A percentile compares a stretch with the other conserved stretches of the same genome.
Evolutionary conservation across 805 yeast genomes (phyloP).

Genomic region (Suhomyces pyralidae): DNA sequence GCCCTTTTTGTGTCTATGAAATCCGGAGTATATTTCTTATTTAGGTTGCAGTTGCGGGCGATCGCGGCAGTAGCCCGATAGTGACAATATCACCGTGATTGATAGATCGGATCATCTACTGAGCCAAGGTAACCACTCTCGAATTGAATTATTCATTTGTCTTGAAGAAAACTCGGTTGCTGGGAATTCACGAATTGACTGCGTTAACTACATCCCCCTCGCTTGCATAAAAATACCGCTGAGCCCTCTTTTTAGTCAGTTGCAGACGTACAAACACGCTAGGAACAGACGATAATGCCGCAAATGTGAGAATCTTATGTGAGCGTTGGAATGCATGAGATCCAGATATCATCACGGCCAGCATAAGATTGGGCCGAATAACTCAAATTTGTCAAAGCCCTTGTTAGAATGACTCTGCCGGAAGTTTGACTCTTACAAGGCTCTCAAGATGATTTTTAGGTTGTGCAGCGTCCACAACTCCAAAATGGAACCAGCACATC

Average conservation of each 20-base stretch:
- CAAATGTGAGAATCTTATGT: background rate
- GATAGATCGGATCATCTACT: background rate
- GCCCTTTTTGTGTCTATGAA: background rate
- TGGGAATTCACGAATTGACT: background rate
- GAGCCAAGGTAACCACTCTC: background rate
- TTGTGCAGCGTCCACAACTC: background rate
- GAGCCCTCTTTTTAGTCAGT: background rate
- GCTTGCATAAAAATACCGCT: background rate
- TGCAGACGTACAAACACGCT: background rate
- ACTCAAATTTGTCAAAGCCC: background rate
- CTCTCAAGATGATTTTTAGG: background rate
- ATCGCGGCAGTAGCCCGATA: background rate
- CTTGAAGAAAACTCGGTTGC: background rate
- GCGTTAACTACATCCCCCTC: background rate
- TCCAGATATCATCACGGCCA: background rate
- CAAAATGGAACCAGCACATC: background rate
- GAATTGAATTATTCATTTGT: background rate
- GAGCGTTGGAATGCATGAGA: background rate
- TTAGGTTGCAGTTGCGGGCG: background rate
- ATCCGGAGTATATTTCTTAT: background rate
- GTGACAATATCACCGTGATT: background rate
- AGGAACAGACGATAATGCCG: background rate
- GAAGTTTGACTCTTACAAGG: background rate
- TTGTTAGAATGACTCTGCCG: background rate
- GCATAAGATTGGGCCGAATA: background rate